Percentiles rank a stretch among this genome's conserved stretches.
Conservation (phyloP, 768 basidiomycete species). For the Boletus reticuloceps region DNA sequence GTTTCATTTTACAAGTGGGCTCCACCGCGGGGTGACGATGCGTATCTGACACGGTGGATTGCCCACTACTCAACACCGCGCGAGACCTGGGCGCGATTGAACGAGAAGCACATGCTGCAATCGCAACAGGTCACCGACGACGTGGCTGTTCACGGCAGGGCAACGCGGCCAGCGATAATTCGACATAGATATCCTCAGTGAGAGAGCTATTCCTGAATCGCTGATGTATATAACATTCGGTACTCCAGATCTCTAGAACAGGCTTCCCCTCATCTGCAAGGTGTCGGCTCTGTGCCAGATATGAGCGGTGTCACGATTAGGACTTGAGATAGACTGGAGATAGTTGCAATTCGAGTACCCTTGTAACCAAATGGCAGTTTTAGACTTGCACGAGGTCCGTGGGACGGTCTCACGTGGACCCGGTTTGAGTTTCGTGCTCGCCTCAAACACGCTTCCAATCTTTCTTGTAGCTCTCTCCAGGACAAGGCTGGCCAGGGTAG, state of each 20-base stretch:
- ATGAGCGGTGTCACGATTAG: slow-evolving; percentile 31
- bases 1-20: slow-evolving; percentile 67
- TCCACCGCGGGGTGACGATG: slow-evolving; percentile 58
- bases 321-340: neutral
- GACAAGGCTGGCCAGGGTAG: slow-evolving; percentile 9
- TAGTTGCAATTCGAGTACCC: neutral
- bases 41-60: slow-evolving; percentile 66
- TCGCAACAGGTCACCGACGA: slow-evolving; percentile 40
- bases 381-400: slow-evolving; percentile 6
- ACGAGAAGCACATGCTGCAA: slow-evolving; percentile 52
- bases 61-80: slow-evolving; percentile 51
- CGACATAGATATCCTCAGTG: slow-evolving; percentile 75
- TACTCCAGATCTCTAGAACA: slow-evolving; percentile 51
- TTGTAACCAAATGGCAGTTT: neutral
- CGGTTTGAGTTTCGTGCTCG: slow-evolving; percentile 9
- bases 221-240: slow-evolving; percentile 1
- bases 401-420: slow-evolving; percentile 24
- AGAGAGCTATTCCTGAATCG: slow-evolving; percentile 32
- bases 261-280: slow-evolving; percentile 56
- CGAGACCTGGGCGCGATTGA: slow-evolving; percentile 53
- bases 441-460: neutral
- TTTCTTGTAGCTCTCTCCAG: neutral
- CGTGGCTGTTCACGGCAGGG: slow-evolving; percentile 41
- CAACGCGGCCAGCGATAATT: slow-evolving; percentile 48
- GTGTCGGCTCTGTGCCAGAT: slow-evolving; percentile 50